Conservation (phyloP, 2,329 filamentous ascomycete genomes). For the Daldinia sp. region DNA sequence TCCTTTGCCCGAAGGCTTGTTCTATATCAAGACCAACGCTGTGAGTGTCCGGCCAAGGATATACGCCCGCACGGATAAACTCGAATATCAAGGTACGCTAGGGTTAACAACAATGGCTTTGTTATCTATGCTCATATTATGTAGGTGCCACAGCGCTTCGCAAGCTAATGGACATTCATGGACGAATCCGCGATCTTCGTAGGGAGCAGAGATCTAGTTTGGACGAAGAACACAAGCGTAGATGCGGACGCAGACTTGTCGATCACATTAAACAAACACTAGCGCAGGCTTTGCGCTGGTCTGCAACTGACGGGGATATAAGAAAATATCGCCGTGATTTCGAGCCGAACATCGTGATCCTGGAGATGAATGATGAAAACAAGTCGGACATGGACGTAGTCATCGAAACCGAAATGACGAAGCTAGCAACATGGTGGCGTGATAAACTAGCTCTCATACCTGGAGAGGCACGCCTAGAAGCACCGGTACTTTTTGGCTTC, state of each 20-base stretch:
- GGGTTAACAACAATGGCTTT: not conserved
- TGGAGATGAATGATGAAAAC: slow-evolving; percentile 41
- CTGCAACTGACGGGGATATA: slow-evolving; percentile 46
- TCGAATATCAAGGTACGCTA: slow-evolving; percentile 51
- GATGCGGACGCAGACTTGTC: slow-evolving; percentile 39
- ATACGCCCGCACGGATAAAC: slow-evolving; percentile 46
- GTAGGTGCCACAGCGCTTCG: slow-evolving; percentile 46
- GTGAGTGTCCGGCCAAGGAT: slow-evolving; percentile 48
- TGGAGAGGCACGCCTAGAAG: slow-evolving; percentile 21
- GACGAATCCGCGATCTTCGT: slow-evolving; percentile 46
- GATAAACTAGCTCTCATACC: slow-evolving; percentile 12
- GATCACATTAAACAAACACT: slow-evolving; percentile 42
- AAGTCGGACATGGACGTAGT: slow-evolving; percentile 35
- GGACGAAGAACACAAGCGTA: slow-evolving; percentile 3
- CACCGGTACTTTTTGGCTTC: slow-evolving; percentile 51
- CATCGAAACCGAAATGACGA: slow-evolving; percentile 43
- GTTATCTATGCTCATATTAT: slow-evolving; percentile 20
- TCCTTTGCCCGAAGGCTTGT: slow-evolving; percentile 50
- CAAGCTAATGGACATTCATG: slow-evolving; percentile 46
- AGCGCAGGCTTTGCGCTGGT: slow-evolving; percentile 45
- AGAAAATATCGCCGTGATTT: slow-evolving; percentile 37
- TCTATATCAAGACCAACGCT: slow-evolving; percentile 46
- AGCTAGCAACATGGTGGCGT: slow-evolving; percentile 44
- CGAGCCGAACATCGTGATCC: slow-evolving; percentile 44
- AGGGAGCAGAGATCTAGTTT: slow-evolving; percentile 26